These are phyloP conservation scores for Hanseniaspora occidentalis DNA, from an alignment of 805 yeast genomes.

Conservation along the genomic window DNA sequence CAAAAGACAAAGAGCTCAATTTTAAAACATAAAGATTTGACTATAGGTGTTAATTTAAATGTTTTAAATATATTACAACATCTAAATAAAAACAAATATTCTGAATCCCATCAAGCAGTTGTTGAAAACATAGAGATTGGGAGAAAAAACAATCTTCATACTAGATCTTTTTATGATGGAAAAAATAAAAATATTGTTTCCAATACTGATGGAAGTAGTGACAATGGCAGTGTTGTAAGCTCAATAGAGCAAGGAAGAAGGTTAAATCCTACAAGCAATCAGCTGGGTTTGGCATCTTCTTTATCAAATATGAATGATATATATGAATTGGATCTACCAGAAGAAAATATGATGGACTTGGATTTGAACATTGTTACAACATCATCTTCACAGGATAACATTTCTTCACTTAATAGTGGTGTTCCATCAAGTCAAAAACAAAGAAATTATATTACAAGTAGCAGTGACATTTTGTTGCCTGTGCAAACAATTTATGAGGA, in stretches of 20 bases:
- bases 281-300: background rate
- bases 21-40: background rate
- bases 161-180: too few species aligned
- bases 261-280: too few species aligned
- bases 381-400: background rate
- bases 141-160: background rate
- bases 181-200: slow-evolving; percentile 2
- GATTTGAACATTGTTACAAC: background rate
- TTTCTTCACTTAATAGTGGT: too few species aligned
- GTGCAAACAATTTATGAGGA: too few species aligned
- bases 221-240: background rate
- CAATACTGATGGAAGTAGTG: background rate
- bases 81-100: too few species aligned
- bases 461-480: too few species aligned
- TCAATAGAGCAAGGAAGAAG: background rate
- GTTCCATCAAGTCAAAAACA: too few species aligned
- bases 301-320: background rate
- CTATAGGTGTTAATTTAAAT: background rate
- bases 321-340: background rate
- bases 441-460: too few species aligned
- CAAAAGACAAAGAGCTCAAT: background rate
- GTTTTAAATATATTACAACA: background rate
- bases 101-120: too few species aligned
- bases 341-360: background rate
- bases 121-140: too few species aligned